Evolutionary conservation across 441 rosid species (phyloP).

Genomic region (Syzygium malaccense): DNA sequence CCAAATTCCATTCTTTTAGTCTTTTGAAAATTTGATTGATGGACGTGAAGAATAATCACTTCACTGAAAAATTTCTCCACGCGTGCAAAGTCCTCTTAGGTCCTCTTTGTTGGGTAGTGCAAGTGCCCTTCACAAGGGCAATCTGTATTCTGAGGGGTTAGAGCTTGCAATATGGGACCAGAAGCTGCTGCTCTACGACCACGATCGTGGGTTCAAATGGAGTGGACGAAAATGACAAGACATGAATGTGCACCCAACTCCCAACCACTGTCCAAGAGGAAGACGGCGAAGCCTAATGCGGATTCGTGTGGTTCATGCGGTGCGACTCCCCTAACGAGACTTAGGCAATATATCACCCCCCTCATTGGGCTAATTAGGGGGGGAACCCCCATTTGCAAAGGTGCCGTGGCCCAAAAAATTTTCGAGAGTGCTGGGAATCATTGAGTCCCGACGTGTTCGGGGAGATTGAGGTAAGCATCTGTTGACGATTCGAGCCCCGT

Average conservation of each 20-base stretch:
- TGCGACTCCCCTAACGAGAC: background rate
- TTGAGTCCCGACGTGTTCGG: background rate
- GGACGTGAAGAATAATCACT: background rate
- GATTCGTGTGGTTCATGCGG: background rate
- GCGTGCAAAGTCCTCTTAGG: background rate
- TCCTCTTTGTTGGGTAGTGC: background rate
- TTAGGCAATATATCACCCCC: background rate
- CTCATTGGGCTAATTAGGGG: background rate
- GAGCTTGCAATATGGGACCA: background rate
- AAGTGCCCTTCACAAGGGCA: background rate
- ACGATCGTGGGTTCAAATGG: background rate
- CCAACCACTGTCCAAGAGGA: background rate
- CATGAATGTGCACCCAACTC: background rate
- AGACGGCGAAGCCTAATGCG: background rate
- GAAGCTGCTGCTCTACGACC: background rate
- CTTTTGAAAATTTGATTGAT: background rate
- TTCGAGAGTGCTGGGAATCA: background rate
- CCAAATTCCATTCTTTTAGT: background rate
- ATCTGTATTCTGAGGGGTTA: background rate
- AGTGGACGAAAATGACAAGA: background rate
- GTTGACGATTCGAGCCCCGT: background rate
- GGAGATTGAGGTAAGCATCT: background rate
- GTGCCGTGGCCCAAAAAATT: background rate
- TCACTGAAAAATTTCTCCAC: background rate
- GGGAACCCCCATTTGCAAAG: background rate